Conservation (phyloP, 2,329 filamentous ascomycete genomes). For the Ascocoryne sarcoides region DNA sequence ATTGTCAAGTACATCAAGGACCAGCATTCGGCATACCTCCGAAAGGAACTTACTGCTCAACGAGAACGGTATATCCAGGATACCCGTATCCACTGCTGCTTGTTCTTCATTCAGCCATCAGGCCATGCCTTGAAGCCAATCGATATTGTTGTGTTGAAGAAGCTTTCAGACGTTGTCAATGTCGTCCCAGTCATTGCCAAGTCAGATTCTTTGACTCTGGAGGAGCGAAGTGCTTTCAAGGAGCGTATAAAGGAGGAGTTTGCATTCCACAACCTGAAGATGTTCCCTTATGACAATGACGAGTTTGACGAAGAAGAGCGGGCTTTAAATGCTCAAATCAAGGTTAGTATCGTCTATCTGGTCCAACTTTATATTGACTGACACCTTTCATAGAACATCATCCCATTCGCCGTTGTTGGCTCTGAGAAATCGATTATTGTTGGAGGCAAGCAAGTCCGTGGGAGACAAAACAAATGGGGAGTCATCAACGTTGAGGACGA, state of each 20-base stretch:
- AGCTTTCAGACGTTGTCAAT: conserved; percentile 98
- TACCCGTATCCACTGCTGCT: conserved; percentile 97
- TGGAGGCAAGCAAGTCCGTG: conserved; percentile 93
- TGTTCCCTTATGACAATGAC: conserved; percentile 99
- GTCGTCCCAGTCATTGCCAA: conserved; percentile 98
- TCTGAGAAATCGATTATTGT: conserved; percentile 98
- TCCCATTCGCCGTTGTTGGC: conserved; percentile 95
- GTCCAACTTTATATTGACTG: conserved; percentile 22
- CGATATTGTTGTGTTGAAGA: conserved; percentile 99
- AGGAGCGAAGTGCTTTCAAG: conserved; percentile 96
- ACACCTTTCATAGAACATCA: conserved; percentile 58
- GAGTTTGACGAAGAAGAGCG: conserved; percentile 97
- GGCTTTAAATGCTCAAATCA: conserved; percentile 88
- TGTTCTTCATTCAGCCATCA: conserved; percentile 99
- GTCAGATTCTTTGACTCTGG: conserved; percentile 88
- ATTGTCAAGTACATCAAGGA: conserved; percentile 99
- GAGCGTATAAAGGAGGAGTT: conserved; percentile 99
- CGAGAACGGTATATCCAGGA: conserved; percentile 99
- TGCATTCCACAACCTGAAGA: conserved; percentile 98
- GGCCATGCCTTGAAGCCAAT: conserved; percentile 98
- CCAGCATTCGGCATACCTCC: conserved; percentile 97
- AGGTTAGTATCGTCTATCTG: conserved; percentile 49
- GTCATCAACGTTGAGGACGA: conserved; percentile 99
- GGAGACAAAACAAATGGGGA: conserved; percentile 98
- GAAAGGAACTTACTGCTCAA: conserved; percentile 98